Base-by-base conservation (phyloP, 1,284 basidiomycete species). In the Trametes polyzona region DNA sequence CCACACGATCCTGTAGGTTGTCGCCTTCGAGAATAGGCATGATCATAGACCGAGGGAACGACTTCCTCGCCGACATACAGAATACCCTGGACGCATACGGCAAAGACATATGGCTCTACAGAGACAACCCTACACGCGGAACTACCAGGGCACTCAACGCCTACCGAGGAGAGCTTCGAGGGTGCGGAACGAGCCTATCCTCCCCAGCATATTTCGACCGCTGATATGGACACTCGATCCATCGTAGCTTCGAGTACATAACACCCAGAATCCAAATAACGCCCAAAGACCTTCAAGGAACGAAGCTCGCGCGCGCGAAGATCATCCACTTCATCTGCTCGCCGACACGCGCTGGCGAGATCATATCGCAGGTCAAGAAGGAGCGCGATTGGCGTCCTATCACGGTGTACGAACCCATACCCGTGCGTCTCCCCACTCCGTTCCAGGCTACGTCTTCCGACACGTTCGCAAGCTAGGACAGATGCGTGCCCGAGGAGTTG, bases 311-410 rank as follows among this genome's bases (percentile, higher is more conserved):
- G 12, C 74, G 73, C 30, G 83, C 93, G 5, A 71, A 76, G 17
- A 83, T 80, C 49, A 70, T 98, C 17, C 95, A 98, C 71, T 93
- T 96, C 63, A 89, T 96, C 16, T 96, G 93, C 70, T 92, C 90
- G 7, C 90, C 92, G 0, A 71, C 78, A 0, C 81, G 95, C 53
- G 93, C 93, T 1, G 70, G 75, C 6, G 76, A 76, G 1, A 90
- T 96, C 51, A 75, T 90, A 62, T 77, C 81, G 46, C 86, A 95
- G 69, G 78, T 89, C 8, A 70, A 77, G 11, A 68, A 74, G 30
- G 72, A 86, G 3, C 65, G 74, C 1, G 78, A 67, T n/a, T 92
- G 90, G 90, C 68, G 73, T 16, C 86, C 89, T 2, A 74, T 77
- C 33, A 79, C 87, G 11, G 83, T 95, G 27, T 96, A 88, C 71